Evolutionary conservation across 1,284 basidiomycete species (phyloP).

Genomic region (Fomitopsis palustris): DNA sequence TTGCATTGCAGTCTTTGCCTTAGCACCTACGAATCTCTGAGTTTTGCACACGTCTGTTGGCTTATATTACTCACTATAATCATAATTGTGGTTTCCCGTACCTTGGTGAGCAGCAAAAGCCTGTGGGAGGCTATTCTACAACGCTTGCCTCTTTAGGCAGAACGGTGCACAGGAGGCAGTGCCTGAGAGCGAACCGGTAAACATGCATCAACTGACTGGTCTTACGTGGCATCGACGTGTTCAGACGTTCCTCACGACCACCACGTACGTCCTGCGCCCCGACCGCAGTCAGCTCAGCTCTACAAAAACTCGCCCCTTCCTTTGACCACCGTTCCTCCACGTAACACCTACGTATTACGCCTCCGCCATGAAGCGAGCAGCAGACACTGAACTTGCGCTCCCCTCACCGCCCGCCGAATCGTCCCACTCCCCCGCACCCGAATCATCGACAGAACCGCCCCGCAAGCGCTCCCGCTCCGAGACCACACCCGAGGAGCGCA

Average conservation of each 20-base stretch:
- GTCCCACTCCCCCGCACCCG: slow-evolving; percentile 26
- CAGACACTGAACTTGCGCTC: slow-evolving; percentile 25
- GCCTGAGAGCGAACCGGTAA: slow-evolving; percentile 10
- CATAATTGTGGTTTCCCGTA: too few species aligned
- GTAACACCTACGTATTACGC: slow-evolving; percentile 18
- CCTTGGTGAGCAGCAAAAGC: background rate
- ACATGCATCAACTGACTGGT: slow-evolving; percentile 19
- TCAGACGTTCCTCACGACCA: slow-evolving; percentile 25
- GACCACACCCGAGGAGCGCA: slow-evolving; percentile 65
- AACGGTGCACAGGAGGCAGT: background rate
- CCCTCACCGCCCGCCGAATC: slow-evolving; percentile 23
- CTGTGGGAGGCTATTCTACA: background rate
- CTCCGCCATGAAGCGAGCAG: slow-evolving; percentile 28
- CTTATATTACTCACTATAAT: too few species aligned
- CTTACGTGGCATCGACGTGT: slow-evolving; percentile 26
- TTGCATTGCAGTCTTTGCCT: background rate
- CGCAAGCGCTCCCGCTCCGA: slow-evolving; percentile 69
- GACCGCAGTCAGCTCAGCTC: slow-evolving; percentile 23
- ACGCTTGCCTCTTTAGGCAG: background rate
- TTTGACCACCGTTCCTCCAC: slow-evolving; percentile 20
- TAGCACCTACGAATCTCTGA: background rate
- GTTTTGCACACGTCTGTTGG: background rate
- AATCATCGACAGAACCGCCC: slow-evolving; percentile 35
- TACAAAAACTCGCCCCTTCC: slow-evolving; percentile 28
- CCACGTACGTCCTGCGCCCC: slow-evolving; percentile 29